These are phyloP conservation scores for Debaryomyces udenii DNA, from an alignment of 1,139 yeast genomes.

Conservation along the genomic window DNA sequence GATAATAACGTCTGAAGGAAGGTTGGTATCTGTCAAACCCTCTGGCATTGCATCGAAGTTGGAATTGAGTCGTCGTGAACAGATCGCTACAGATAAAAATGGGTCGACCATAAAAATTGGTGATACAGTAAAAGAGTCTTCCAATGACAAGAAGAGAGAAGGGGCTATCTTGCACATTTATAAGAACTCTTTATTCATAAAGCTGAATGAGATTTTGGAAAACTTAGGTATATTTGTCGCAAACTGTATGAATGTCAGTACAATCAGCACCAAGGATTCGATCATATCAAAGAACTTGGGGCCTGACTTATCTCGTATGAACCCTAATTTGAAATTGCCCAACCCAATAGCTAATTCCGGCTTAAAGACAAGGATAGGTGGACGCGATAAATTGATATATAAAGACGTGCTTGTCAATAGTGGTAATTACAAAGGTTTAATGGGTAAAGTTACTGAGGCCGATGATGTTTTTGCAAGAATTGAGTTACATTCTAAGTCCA, in stretches of 20 bases:
- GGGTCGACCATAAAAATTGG: constrained; percentile 88
- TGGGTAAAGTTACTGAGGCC: constrained; percentile 92
- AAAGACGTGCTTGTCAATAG: constrained; percentile 85
- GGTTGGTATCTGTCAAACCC: constrained; percentile 70
- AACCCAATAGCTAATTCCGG: constrained; percentile 54
- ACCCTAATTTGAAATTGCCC: constrained; percentile 68
- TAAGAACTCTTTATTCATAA: constrained; percentile 75
- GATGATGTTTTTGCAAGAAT: constrained; percentile 90
- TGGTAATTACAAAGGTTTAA: constrained; percentile 92
- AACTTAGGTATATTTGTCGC: constrained; percentile 91
- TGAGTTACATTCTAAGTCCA: constrained; percentile 90
- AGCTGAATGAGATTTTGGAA: constrained; percentile 77
- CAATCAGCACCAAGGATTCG: constrained; percentile 82
- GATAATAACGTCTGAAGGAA: constrained; percentile 84
- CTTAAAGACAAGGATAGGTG: constrained; percentile 58
- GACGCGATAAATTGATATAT: constrained; percentile 78
- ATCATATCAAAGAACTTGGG: constrained; percentile 56
- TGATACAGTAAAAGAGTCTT: constrained; percentile 82
- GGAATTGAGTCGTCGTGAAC: constrained; percentile 62
- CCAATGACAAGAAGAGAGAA: constrained; percentile 67
- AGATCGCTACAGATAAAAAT: constrained; percentile 82
- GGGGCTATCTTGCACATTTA: constrained; percentile 88
- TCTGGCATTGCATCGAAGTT: constrained; percentile 80
- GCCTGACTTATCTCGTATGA: constrained; percentile 80
- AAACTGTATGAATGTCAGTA: constrained; percentile 73